Evolutionary conservation across 73 alveolate species (phyloP), one percentile per base, ranked within the genome.

Genomic region (Paramecium tetraurelia): DNA sequence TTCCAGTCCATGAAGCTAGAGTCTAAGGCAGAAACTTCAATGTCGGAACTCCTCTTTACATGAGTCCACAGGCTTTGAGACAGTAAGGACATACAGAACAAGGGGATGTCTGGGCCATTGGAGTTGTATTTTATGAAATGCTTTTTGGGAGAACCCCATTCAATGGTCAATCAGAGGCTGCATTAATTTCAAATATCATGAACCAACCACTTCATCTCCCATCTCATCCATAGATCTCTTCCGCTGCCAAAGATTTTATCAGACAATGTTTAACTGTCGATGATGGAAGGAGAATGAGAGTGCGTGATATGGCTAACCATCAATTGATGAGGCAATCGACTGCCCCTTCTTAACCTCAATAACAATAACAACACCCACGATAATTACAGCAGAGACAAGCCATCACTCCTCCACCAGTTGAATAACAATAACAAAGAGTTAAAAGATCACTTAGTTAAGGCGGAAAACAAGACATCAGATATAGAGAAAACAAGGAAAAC

Each of bases 31-130:
- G 41, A 50, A 40, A 87, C 89, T 94, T 93, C 33, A 96, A 95
- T 85, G 98, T 96, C 22, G 98, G 98, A 20, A 96, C 98, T 6
- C 98, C 98, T 6, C 96, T 93, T 77, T 96, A 96, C 71, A 96
- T 96, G 85, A 94, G 96, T 21, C 98, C 98, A 0, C 93, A 96
- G 59, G 97, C 95, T 43, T 94, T 96, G 46, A 89, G 97, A 43
- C 92, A 96, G 84, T 85, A 87, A 29, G 98, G 97, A 33, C 95
- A 96, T 80, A 96, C 97, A 31, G 95, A 94, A 59, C 94, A 94
- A 68, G 97, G 95, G 3, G 98, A 96, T 86, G 93, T 95, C 88
- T 96, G 98, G 98, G 90, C 97, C 35, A 93, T 96, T n/a, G 98
- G 98, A 9, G 98, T 96, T 14, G 89, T 96, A 92, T 96, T 92